Base-by-base conservation (phyloP, 805 yeast species). In the Hanseniaspora taiwanica region DNA sequence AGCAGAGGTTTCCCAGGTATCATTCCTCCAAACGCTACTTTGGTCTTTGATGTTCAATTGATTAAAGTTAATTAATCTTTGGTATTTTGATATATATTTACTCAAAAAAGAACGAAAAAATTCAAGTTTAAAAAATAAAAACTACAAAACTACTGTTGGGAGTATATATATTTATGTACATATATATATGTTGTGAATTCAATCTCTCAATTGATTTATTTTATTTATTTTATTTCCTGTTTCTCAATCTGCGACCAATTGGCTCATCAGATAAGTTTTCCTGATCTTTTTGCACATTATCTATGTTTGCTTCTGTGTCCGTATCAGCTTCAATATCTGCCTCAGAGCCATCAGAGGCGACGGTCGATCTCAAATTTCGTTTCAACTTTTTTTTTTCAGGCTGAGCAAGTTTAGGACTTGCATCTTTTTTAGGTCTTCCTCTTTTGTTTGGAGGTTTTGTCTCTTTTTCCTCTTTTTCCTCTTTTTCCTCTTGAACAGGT, bases 21-120 rank as follows among this genome's bases (percentile, higher is more conserved):
- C 58, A 89, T 89, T 59, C 97, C 97, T 49, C 96, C 96, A 52
- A 85, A 84, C 63, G 93, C 96, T 48, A 87, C 96, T 51, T 74
- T 89, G 65, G 68, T 84, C 54, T 82, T 82, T 52, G 91, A 82
- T 51, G 91, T 82, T 47, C 89, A 82, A 63, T 72, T 82, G 53
- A 55, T 66, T 53, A 65, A 63, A 54, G 60, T 65, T 44, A 65
- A 65, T 58, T 65, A 56, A 54, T 33, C 29, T 7, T 29, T n/a
- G 33, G 47, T 45, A 21, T 54, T 59, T 17, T 25, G 29, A 25
- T 25, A 25, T 25, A 25, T 25, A 25, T n/a, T n/a, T n/a, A n/a
- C n/a, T n/a, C n/a, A n/a, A n/a, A n/a, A n/a, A n/a, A n/a, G n/a
- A n/a, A n/a, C n/a, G n/a, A n/a, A n/a, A n/a, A n/a, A n/a, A n/a